Evolutionary conservation across 495 filamentous ascomycete genomes (phyloP).

Genomic region (Penicillium soppii): DNA sequence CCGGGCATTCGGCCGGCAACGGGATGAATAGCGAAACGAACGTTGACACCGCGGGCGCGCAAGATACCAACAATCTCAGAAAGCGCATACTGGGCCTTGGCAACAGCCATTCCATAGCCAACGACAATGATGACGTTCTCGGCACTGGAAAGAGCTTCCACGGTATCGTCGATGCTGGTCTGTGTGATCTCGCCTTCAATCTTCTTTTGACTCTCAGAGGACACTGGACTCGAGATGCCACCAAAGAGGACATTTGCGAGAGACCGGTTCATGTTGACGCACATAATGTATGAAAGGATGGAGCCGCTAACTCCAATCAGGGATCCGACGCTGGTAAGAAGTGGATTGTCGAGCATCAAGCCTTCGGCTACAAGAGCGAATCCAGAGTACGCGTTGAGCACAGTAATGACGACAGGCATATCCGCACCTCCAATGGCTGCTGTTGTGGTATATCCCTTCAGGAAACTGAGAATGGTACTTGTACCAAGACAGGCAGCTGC

Average conservation of each 20-base stretch:
- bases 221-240: slow-evolving; percentile 58
- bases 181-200: slow-evolving; percentile 72
- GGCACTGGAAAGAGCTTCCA: slow-evolving; percentile 64
- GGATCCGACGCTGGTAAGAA: slow-evolving; percentile 75
- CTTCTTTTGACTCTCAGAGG: slow-evolving; percentile 58
- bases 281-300: slow-evolving; percentile 81
- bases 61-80: slow-evolving; percentile 72
- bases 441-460: slow-evolving; percentile 80
- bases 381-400: slow-evolving; percentile 81
- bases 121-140: slow-evolving; percentile 81
- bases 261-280: slow-evolving; percentile 80
- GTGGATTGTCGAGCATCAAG: slow-evolving; percentile 80
- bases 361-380: slow-evolving; percentile 83
- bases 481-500: slow-evolving; percentile 70
- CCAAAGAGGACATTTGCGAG: slow-evolving; percentile 81
- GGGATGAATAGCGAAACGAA: slow-evolving; percentile 84
- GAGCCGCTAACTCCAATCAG: slow-evolving; percentile 80
- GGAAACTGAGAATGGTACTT: slow-evolving; percentile 72
- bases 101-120: slow-evolving; percentile 85
- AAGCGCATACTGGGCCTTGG: slow-evolving; percentile 83
- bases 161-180: slow-evolving; percentile 72
- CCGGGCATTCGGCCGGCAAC: slow-evolving; percentile 84
- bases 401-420: slow-evolving; percentile 85
- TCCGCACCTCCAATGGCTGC: slow-evolving; percentile 82
- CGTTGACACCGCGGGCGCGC: slow-evolving; percentile 66